Percentiles rank a stretch among this genome's conserved stretches.
Conservation (phyloP, 2,329 filamentous ascomycete genomes). For the Cladosporium halotolerans region DNA sequence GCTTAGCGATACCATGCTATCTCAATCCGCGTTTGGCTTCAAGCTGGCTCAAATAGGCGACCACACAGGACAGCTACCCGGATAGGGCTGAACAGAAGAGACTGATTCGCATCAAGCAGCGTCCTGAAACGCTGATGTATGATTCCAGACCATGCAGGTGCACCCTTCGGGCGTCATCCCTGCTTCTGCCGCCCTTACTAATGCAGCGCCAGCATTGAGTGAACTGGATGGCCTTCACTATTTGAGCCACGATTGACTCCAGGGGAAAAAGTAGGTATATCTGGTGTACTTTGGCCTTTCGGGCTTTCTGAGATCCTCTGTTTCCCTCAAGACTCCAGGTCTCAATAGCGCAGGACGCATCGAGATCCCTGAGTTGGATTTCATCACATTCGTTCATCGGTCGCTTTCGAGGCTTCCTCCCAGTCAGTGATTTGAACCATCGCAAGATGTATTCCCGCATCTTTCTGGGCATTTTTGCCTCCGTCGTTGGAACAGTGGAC, state of each 20-base stretch:
- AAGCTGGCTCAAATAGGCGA: too few species aligned
- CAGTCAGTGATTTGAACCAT: not conserved
- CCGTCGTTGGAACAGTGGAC: conserved; percentile 42
- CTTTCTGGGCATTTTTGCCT: conserved; percentile 20
- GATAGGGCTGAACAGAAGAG: not conserved
- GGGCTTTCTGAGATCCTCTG: not conserved
- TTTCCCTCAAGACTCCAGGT: not conserved
- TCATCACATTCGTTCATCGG: not conserved
- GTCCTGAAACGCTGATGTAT: not conserved
- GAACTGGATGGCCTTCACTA: not conserved
- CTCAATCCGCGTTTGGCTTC: too few species aligned
- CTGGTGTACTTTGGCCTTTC: not conserved
- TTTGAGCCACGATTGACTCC: not conserved
- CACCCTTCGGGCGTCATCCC: not conserved
- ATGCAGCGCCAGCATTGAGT: not conserved
- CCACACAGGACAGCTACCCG: not conserved
- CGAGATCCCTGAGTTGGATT: not conserved
- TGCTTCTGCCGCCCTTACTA: not conserved
- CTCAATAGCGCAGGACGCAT: not conserved
- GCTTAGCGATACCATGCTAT: too few species aligned
- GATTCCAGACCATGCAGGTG: not conserved
- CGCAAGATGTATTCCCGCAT: conserved; percentile 1
- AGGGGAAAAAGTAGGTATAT: not conserved
- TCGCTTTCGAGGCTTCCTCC: too few species aligned
- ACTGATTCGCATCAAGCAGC: not conserved